Conservation (phyloP, 139 green algal species). For the Desmodesmus armatus region DNA sequence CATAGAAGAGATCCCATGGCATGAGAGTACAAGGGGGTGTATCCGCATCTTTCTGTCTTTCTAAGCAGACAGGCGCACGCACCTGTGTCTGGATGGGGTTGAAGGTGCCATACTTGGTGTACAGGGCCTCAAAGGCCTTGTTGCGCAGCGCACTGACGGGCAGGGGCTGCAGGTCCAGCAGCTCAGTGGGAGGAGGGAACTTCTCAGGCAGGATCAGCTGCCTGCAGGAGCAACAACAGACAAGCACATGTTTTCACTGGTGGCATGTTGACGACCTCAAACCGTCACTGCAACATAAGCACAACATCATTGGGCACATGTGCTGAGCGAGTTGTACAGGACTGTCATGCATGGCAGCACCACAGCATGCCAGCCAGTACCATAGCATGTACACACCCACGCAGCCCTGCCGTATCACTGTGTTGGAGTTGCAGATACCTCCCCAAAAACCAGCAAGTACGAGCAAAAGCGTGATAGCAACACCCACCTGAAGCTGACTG, state of each 20-base stretch:
- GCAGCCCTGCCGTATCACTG: neutral
- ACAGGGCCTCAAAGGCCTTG: constrained; percentile 89
- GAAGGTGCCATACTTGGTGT: constrained; percentile 86
- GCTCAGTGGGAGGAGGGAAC: constrained; percentile 95
- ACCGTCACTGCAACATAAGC: no score
- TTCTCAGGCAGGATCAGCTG: constrained; percentile 98
- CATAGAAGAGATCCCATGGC: no score
- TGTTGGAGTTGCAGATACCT: no score
- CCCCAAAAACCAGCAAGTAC: neutral
- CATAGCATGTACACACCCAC: neutral
- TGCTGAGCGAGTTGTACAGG: neutral
- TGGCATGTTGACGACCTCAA: no score
- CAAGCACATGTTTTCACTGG: no score
- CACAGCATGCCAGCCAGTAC: neutral
- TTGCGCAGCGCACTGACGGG: constrained; percentile 90
- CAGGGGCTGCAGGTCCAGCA: constrained; percentile 98
- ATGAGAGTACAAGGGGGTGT: no score
- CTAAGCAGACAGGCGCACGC: neutral
- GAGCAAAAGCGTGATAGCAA: neutral
- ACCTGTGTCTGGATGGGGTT: constrained; percentile 97
- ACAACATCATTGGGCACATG: no score
- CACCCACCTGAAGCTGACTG: constrained; percentile 87
- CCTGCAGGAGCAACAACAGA: constrained; percentile 69
- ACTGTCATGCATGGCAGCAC: no score
- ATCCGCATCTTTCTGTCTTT: no score